phyloP scores from a whole-genome alignment of 2,329 filamentous ascomycete genomes.

The Cladosporium cucumerinum region DNA sequence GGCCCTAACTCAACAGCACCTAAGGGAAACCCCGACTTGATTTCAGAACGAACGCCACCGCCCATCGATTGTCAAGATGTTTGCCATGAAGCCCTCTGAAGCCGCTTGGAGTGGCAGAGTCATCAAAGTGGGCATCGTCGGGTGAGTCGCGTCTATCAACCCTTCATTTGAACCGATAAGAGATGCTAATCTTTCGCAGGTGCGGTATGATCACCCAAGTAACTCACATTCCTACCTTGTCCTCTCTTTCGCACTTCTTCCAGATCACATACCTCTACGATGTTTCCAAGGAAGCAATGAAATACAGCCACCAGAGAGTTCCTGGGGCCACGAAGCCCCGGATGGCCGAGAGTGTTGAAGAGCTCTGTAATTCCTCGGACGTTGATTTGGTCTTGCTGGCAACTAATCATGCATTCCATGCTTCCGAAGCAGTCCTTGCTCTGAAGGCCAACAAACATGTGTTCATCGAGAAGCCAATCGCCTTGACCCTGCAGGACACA shows the following conservation, averaged over 20 bases:
- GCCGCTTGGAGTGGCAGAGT: slow-evolving; percentile 10
- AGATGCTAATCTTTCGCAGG: neutral
- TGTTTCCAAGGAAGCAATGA: slow-evolving; percentile 46
- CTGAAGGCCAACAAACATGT: slow-evolving; percentile 53
- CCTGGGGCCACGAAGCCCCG: neutral
- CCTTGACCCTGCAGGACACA: slow-evolving; percentile 45
- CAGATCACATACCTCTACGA: slow-evolving; percentile 37
- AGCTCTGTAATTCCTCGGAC: slow-evolving; percentile 41
- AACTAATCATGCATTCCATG: slow-evolving; percentile 52
- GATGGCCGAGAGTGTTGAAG: slow-evolving; percentile 35
- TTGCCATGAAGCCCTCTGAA: slow-evolving; percentile 18
- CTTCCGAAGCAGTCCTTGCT: slow-evolving; percentile 47
- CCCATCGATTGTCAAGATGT: slow-evolving; percentile 2
- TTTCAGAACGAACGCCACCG: too few relatives aligned
- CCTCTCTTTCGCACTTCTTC: slow-evolving; percentile 34
- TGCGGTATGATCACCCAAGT: slow-evolving; percentile 43
- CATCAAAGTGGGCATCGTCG: slow-evolving; percentile 18
- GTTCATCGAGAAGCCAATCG: slow-evolving; percentile 56
- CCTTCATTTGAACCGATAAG: too few relatives aligned
- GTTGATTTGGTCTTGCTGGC: slow-evolving; percentile 53
- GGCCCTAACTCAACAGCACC: too few relatives aligned
- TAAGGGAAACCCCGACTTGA: too few relatives aligned
- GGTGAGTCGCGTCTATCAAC: slow-evolving; percentile 2
- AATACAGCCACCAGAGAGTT: slow-evolving; percentile 23
- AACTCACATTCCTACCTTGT: slow-evolving; percentile 50